Evolutionary conservation across 805 yeast species (phyloP).

Genomic region (Lipomyces kockii): DNA sequence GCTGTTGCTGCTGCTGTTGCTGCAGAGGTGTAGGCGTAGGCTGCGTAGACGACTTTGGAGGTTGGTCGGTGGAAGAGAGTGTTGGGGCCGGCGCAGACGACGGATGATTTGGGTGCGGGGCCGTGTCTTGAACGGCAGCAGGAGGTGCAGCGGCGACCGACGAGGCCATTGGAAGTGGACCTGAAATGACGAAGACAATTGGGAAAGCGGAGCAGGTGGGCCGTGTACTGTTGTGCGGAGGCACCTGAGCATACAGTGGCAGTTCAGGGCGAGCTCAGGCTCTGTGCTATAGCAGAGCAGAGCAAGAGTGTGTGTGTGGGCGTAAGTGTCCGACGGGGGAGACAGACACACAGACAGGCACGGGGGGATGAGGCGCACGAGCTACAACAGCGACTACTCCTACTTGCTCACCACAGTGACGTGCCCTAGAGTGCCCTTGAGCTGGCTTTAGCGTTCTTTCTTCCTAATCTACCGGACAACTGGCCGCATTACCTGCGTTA

Average conservation of each 20-base stretch:
- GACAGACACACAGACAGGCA: neutral
- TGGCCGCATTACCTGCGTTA: neutral
- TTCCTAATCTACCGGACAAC: too few species aligned
- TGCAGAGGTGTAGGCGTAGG: conserved; percentile 4
- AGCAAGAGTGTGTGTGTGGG: neutral
- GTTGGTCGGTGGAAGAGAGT: neutral
- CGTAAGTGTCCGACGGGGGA: neutral
- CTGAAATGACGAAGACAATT: neutral
- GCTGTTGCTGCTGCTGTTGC: conserved; percentile 12
- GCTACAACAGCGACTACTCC: neutral
- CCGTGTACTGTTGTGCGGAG: neutral
- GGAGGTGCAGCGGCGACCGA: neutral
- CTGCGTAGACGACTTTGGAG: neutral
- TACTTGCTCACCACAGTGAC: neutral
- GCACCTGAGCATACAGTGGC: conserved; percentile 6
- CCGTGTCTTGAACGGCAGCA: neutral
- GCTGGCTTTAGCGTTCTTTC: too few species aligned
- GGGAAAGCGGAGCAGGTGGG: neutral
- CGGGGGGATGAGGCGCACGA: neutral
- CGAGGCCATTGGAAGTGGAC: neutral
- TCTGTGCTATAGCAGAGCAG: neutral
- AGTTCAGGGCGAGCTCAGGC: neutral
- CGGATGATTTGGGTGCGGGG: neutral
- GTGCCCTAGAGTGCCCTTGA: neutral
- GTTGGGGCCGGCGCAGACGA: conserved; percentile 9